Evolutionary conservation across 176 grass and related monocot genomes (phyloP).

Genomic region (Carex parvula): DNA sequence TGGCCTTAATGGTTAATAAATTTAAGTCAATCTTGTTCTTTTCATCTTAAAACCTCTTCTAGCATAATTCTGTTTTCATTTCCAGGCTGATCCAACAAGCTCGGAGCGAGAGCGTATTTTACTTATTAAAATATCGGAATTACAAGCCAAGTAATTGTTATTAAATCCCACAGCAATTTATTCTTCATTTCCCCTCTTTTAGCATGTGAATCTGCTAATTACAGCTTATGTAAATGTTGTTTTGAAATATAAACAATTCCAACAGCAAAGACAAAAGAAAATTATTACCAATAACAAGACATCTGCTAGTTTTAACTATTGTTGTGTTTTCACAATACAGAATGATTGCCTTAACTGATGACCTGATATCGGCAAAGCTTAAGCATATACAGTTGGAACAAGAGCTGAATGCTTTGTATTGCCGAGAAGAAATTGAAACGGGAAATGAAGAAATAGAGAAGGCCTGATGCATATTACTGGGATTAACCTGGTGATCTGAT

Average conservation of each 20-base stretch:
- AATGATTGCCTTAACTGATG: constrained; percentile 84
- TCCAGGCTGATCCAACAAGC: constrained; percentile 55
- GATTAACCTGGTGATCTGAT: constrained; percentile 27
- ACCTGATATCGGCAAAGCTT: constrained; percentile 72
- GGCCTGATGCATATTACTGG: constrained; percentile 36
- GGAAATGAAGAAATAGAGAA: constrained; percentile 60
- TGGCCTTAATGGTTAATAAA: not conserved
- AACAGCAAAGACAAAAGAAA: not conserved
- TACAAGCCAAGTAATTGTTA: constrained; percentile 71
- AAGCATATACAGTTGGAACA: constrained; percentile 89
- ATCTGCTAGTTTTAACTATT: not conserved
- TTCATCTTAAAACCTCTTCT: not conserved
- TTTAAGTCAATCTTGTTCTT: not conserved
- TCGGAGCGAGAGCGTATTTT: constrained; percentile 77
- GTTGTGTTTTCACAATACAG: constrained; percentile 34
- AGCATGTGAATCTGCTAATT: not conserved
- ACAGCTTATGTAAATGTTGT: not conserved
- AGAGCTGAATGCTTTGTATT: constrained; percentile 86
- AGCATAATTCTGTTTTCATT: constrained; percentile 23
- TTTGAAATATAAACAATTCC: not conserved
- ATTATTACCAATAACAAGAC: not conserved
- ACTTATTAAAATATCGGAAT: constrained; percentile 86
- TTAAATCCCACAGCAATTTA: not conserved
- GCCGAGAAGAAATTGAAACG: constrained; percentile 78
- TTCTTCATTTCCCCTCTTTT: not conserved